A percentile compares a stretch with the other conserved stretches of the same genome.
Conservation (phyloP, 305 asterid genomes). For the Coffea humblotiana region DNA sequence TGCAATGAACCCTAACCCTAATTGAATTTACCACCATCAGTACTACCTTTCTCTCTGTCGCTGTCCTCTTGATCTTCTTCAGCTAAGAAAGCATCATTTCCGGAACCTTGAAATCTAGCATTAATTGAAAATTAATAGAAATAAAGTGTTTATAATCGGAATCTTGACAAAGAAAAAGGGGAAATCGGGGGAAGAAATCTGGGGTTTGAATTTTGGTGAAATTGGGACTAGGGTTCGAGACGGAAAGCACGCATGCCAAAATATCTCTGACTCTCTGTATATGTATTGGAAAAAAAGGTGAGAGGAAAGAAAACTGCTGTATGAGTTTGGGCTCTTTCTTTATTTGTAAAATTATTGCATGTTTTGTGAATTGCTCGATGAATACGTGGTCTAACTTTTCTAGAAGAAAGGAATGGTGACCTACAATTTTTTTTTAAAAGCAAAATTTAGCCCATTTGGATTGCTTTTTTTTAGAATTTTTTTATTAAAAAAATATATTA, state of each 20-base stretch:
- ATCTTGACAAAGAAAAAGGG: not conserved
- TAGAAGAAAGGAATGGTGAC: too few relatives aligned
- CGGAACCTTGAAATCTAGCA: not conserved
- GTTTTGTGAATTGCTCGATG: too few relatives aligned
- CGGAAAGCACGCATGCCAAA: not conserved
- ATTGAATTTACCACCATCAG: slow-evolving; percentile 17
- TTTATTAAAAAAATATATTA: too few relatives aligned
- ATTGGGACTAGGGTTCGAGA: not conserved
- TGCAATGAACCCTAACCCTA: slow-evolving; percentile 11
- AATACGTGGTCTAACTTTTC: too few relatives aligned
- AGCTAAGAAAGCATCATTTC: not conserved
- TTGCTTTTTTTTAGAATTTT: too few relatives aligned
- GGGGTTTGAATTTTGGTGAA: not conserved
- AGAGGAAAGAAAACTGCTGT: not conserved
- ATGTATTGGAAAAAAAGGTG: too few relatives aligned
- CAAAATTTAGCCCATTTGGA: too few relatives aligned
- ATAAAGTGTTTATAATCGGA: not conserved
- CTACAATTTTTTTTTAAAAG: too few relatives aligned
- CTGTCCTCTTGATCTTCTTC: too few relatives aligned
- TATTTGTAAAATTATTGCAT: too few relatives aligned
- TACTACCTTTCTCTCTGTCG: not conserved
- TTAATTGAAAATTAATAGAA: not conserved
- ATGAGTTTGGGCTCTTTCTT: too few relatives aligned
- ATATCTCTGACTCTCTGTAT: too few relatives aligned
- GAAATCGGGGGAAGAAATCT: not conserved